Evolutionary conservation across 2,329 filamentous ascomycete species (phyloP).

Genomic region (Calonectria fujianensis): DNA sequence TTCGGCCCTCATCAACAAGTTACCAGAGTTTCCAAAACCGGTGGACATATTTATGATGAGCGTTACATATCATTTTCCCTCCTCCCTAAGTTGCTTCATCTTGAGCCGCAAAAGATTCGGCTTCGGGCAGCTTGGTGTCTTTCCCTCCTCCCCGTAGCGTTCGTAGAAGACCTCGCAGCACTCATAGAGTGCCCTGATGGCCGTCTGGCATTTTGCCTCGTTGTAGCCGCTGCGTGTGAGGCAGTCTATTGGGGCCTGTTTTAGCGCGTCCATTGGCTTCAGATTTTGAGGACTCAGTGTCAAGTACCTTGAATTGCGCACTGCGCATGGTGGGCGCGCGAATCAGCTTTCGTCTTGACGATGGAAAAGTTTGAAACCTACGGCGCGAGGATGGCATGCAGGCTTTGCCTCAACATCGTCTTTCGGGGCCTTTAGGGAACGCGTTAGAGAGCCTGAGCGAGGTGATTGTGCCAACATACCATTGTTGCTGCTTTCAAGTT

Average conservation of each 20-base stretch:
- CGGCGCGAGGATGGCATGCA: slow-evolving; percentile 89
- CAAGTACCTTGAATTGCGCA: slow-evolving; percentile 90
- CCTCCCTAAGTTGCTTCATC: slow-evolving; percentile 81
- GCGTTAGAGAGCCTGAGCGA: slow-evolving; percentile 1
- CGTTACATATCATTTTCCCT: slow-evolving; percentile 67
- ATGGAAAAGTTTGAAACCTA: slow-evolving; percentile 65
- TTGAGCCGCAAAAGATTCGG: slow-evolving; percentile 86
- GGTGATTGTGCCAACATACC: slow-evolving; percentile 18
- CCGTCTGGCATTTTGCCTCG: slow-evolving; percentile 85
- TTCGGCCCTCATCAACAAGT: slow-evolving; percentile 82
- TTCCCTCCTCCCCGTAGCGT: slow-evolving; percentile 84
- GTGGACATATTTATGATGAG: slow-evolving; percentile 67
- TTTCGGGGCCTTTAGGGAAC: slow-evolving; percentile 66
- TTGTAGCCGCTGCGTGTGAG: slow-evolving; percentile 89
- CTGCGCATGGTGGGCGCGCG: slow-evolving; percentile 63
- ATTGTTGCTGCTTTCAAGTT: slow-evolving; percentile 22
- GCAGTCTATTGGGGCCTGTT: slow-evolving; percentile 76
- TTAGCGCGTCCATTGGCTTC: slow-evolving; percentile 25
- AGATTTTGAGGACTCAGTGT: background rate
- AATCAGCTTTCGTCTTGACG: slow-evolving; percentile 33
- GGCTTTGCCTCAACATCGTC: slow-evolving; percentile 84
- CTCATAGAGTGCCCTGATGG: slow-evolving; percentile 91
- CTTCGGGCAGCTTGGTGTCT: slow-evolving; percentile 90
- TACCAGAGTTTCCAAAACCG: slow-evolving; percentile 73
- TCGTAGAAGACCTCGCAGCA: slow-evolving; percentile 95